Conservation (phyloP, 495 filamentous ascomycete species). For the Pyrenopolyporus hunteri region DNA sequence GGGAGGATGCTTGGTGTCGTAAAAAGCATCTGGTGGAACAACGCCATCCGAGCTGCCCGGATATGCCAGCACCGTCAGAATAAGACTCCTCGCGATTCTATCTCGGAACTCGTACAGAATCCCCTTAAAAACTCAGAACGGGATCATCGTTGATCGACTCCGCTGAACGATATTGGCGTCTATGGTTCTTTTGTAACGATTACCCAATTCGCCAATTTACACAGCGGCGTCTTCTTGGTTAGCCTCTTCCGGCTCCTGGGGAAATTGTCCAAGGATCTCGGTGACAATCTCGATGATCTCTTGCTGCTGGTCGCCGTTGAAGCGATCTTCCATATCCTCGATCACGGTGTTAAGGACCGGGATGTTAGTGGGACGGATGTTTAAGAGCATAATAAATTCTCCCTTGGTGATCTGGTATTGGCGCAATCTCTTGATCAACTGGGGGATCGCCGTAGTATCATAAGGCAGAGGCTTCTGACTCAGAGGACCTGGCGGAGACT, state of each 20-base stretch:
- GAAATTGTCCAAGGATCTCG: conserved; percentile 51
- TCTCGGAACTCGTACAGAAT: not conserved
- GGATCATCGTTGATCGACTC: not conserved
- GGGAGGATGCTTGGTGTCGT: conserved; percentile 50
- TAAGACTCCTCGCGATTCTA: no score
- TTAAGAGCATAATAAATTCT: conserved; percentile 53
- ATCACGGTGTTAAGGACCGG: conserved; percentile 49
- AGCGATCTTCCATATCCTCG: conserved; percentile 55
- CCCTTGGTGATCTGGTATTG: conserved; percentile 52
- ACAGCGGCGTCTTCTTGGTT: conserved; percentile 30
- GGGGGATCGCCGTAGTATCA: conserved; percentile 39
- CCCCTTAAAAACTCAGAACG: not conserved
- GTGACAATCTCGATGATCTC: conserved; percentile 50
- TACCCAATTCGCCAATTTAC: conserved; percentile 43
- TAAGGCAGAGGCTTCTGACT: conserved; percentile 49
- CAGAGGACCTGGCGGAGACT: conserved; percentile 48
- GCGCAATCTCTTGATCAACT: conserved; percentile 47
- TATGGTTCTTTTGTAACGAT: conserved; percentile 15
- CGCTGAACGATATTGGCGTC: not conserved
- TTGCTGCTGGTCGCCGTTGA: conserved; percentile 49
- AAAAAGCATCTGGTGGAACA: not conserved
- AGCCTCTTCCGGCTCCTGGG: conserved; percentile 29
- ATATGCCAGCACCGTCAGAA: not conserved
- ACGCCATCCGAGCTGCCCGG: not conserved
- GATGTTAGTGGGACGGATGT: conserved; percentile 48